Percentiles rank a stretch among this genome's conserved stretches.
phyloP scores from a whole-genome alignment of 2,329 filamentous ascomycete species.

The Cordyceps tenuipes region DNA sequence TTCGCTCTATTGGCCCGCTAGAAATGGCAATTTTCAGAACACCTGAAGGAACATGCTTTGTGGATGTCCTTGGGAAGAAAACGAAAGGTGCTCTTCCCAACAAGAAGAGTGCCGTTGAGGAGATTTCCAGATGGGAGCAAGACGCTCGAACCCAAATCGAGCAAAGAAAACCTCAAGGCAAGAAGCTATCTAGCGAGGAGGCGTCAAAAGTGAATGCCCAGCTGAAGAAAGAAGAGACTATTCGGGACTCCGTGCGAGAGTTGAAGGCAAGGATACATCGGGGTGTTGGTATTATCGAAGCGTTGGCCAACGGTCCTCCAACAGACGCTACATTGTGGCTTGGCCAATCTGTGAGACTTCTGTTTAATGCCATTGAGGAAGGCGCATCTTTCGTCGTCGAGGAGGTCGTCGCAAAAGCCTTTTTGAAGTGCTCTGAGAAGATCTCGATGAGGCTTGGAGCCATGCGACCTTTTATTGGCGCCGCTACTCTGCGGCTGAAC shows the following conservation, averaged over 20 bases:
- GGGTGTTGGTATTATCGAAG: conserved; percentile 77
- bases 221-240: conserved; percentile 73
- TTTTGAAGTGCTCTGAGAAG: conserved; percentile 70
- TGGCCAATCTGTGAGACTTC: conserved; percentile 63
- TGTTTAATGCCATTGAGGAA: conserved; percentile 67
- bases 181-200: conserved; percentile 86
- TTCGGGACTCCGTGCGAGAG: conserved; percentile 62
- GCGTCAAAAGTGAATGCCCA: conserved; percentile 85
- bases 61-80: conserved; percentile 87
- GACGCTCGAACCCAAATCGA: conserved; percentile 80
- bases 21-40: conserved; percentile 92
- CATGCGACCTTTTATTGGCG: conserved; percentile 74
- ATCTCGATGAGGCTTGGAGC: conserved; percentile 66
- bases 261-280: conserved; percentile 66
- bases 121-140: conserved; percentile 94
- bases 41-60: conserved; percentile 76
- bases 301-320: conserved; percentile 77
- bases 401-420: conserved; percentile 67
- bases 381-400: conserved; percentile 77
- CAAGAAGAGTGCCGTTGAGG: conserved; percentile 91
- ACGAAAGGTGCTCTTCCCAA: conserved; percentile 59
- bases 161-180: conserved; percentile 85
- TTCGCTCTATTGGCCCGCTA: conserved; percentile 68
- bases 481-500: conserved; percentile 75
- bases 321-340: conserved; percentile 87